phyloP scores from a whole-genome alignment of 2,329 filamentous ascomycete species.

The Fusarium sp. region DNA sequence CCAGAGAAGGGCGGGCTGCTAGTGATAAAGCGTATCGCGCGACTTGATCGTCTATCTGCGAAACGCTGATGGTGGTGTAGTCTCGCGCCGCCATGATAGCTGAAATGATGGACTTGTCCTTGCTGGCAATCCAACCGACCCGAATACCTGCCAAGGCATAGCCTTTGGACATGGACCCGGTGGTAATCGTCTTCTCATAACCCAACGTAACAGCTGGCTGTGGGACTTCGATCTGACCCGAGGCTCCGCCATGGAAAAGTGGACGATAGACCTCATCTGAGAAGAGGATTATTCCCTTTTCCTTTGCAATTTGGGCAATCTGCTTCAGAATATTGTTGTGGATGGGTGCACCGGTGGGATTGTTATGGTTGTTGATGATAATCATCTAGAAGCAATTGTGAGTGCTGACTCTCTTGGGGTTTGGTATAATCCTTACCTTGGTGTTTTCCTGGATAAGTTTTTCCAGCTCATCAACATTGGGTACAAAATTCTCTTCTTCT shows the following conservation, averaged over 20 bases:
- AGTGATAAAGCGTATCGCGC: conserved; percentile 79
- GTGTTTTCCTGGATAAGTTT: conserved; percentile 75
- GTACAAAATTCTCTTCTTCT: conserved; percentile 73
- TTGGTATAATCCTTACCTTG: conserved; percentile 64
- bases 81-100: conserved; percentile 75
- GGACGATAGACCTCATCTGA: conserved; percentile 88
- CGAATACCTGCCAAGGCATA: conserved; percentile 87
- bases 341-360: conserved; percentile 81
- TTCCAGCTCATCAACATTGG: conserved; percentile 75
- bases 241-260: conserved; percentile 75
- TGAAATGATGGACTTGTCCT: conserved; percentile 71
- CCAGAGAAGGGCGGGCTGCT: conserved; percentile 56
- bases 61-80: conserved; percentile 89
- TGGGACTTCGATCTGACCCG: conserved; percentile 68
- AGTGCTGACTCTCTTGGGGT: not conserved
- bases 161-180: conserved; percentile 87
- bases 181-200: conserved; percentile 78
- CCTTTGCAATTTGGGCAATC: conserved; percentile 73
- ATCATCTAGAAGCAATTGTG: conserved; percentile 56
- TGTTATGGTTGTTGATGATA: conserved; percentile 79
- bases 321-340: conserved; percentile 70
- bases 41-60: conserved; percentile 83
- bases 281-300: conserved; percentile 75
- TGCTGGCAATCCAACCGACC: conserved; percentile 84
- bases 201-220: conserved; percentile 76